Conservation (phyloP, 257 asterid species). For the Solanum etuberosum region DNA sequence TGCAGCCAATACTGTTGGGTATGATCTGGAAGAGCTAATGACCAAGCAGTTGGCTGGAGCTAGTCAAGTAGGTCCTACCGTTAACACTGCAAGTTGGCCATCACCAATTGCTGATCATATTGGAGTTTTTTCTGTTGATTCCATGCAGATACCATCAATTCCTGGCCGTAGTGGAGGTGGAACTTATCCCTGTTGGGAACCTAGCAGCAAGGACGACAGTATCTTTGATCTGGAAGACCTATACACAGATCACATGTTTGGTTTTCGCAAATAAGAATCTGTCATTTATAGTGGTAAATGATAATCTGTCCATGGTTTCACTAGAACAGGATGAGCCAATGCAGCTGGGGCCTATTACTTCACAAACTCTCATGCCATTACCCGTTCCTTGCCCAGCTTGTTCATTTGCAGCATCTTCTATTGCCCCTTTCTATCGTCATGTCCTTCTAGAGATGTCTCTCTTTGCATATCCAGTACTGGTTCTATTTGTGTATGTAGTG, state of each 20-base stretch:
- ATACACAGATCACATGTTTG: background rate
- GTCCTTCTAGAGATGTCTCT: background rate
- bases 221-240: background rate
- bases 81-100: background rate
- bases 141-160: background rate
- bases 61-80: background rate
- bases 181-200: background rate
- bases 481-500: background rate
- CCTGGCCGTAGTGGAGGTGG: background rate
- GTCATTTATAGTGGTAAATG: background rate
- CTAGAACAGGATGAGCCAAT: background rate
- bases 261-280: background rate
- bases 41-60: background rate
- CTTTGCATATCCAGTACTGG: background rate
- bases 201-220: background rate
- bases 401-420: background rate
- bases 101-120: background rate
- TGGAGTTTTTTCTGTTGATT: background rate
- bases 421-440: background rate
- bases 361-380: background rate
- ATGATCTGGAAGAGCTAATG: background rate
- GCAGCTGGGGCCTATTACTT: background rate
- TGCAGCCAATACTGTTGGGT: background rate
- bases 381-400: background rate
- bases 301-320: background rate